Base-by-base conservation (phyloP, 2,329 filamentous ascomycete genomes). In the Calonectria hongkongensis region DNA sequence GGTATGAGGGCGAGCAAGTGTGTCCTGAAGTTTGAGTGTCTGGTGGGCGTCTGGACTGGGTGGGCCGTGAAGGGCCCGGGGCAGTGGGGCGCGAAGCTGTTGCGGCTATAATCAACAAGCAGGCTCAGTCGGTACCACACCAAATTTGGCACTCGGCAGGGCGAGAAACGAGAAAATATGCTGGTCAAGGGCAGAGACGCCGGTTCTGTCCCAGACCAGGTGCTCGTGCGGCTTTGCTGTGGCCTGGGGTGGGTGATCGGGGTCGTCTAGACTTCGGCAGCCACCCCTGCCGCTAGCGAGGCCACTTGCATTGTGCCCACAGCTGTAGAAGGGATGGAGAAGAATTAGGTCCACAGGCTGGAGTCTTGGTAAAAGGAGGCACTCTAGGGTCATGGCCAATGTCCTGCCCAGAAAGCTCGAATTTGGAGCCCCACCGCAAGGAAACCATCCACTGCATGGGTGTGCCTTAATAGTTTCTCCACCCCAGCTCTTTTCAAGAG, bases 291-390 rank as follows among this genome's bases (percentile, higher is more conserved):
- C 73, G 71, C 75, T 80, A 75, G 66, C 74, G 74, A 79, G 77
- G 77, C 75, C 67, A 73, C 70, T 76, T 72, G 73, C 73, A 73
- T 75, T 68, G 67, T 75, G 74, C 73, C 70, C 66, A 73, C 63
- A 60, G 60, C 39, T 43, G 77, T 81, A 71, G 81, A 82, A 81
- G 79, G 75, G 81, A 81, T 78, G 77, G 76, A 80, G 80, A 81
- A 82, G 74, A 70, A 73, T 78, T 78, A 48, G 60, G 67, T 43
- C 45, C 73, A 80, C 77, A 79, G 77, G 63, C 47, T 68, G 80
- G 80, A 64, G 80, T 80, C 62, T 33, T 50, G 48, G 62, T 79
- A 81, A 69, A 68, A 60, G 36, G 25, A 25, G 47, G 50, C 33
- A 13, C 16, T 21, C 25, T 36, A 58, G 25, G 60, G 60, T 10